These are phyloP conservation scores for Arthrinium puccinioides DNA, from an alignment of 2,329 filamentous ascomycete species.

Conservation along the genomic window DNA sequence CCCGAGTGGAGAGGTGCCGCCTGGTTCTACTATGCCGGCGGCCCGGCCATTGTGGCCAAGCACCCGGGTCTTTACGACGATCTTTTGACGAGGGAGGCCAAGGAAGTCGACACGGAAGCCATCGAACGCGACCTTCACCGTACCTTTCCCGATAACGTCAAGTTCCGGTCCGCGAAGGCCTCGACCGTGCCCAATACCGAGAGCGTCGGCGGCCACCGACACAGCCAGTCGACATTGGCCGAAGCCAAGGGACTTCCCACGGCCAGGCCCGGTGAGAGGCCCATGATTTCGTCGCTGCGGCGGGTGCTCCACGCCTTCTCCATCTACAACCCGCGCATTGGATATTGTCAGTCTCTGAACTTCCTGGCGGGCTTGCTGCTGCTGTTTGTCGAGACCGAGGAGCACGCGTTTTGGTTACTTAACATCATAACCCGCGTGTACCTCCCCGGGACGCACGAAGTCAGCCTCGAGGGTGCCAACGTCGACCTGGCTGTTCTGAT, in stretches of 20 bases:
- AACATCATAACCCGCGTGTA: conserved; percentile 87
- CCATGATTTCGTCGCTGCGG: conserved; percentile 73
- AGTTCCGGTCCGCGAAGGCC: conserved; percentile 61
- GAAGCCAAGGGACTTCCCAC: conserved; percentile 18
- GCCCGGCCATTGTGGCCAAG: conserved; percentile 69
- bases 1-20: conserved; percentile 91
- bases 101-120: conserved; percentile 72
- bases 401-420: conserved; percentile 87
- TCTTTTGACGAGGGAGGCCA: conserved; percentile 57
- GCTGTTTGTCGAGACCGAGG: conserved; percentile 79
- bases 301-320: conserved; percentile 85
- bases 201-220: conserved; percentile 21
- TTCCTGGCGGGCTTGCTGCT: conserved; percentile 87
- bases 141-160: conserved; percentile 90
- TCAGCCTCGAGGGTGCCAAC: conserved; percentile 84
- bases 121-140: conserved; percentile 91
- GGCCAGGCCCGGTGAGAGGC: conserved; percentile 49
- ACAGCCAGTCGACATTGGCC: conserved; percentile 29
- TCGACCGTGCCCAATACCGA: conserved; percentile 22
- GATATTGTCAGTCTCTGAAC: conserved; percentile 93
- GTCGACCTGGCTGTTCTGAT: conserved; percentile 92
- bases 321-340: conserved; percentile 82
- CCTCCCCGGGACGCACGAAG: conserved; percentile 85
- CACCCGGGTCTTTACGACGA: conserved; percentile 71
- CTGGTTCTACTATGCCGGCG: conserved; percentile 95